phyloP scores from a whole-genome alignment of 768 basidiomycete species.

The Dentipellis fragilis region DNA sequence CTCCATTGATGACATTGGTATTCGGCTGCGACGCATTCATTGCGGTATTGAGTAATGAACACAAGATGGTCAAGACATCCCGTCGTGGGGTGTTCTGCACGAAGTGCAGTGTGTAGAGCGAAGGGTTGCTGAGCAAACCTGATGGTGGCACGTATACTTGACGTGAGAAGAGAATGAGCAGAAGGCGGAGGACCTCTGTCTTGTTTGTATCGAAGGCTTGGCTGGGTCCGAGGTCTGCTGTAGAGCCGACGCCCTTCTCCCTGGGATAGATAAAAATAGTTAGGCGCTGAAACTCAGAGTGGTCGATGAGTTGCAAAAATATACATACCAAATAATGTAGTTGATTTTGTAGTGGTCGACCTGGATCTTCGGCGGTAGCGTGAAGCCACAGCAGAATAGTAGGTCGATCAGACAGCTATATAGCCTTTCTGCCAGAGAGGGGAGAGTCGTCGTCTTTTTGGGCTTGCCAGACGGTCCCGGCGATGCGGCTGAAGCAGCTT shows the following conservation, averaged over 20 bases:
- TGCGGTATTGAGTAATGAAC: slow-evolving; percentile 86
- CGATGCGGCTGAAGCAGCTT: slow-evolving; percentile 9
- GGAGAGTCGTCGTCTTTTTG: slow-evolving; percentile 38
- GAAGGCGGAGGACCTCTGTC: slow-evolving; percentile 79
- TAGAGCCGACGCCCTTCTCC: slow-evolving; percentile 94
- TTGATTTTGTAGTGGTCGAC: slow-evolving; percentile 76
- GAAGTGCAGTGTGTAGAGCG: slow-evolving; percentile 68
- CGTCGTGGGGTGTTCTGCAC: slow-evolving; percentile 69
- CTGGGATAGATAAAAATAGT: slow-evolving; percentile 26
- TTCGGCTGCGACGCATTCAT: slow-evolving; percentile 53
- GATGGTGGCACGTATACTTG: slow-evolving; percentile 79
- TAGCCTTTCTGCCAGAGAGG: slow-evolving; percentile 74
- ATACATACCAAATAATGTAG: slow-evolving; percentile 78
- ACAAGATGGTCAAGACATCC: slow-evolving; percentile 84
- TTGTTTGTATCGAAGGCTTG: slow-evolving; percentile 69
- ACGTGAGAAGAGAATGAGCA: slow-evolving; percentile 81
- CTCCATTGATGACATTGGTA: slow-evolving; percentile 47
- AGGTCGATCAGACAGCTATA: slow-evolving; percentile 77
- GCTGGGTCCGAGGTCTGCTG: slow-evolving; percentile 56
- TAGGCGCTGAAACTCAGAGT: neutral
- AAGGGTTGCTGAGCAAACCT: slow-evolving; percentile 60
- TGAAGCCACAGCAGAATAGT: slow-evolving; percentile 90
- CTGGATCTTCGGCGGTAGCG: slow-evolving; percentile 68
- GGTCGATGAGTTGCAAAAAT: too few species aligned
- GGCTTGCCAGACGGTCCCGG: slow-evolving; percentile 12